Percentiles rank a stretch among this genome's conserved stretches.
Evolutionary conservation across 352 stramenopile genomes (phyloP).

Genomic region (Phytophthora vignae): DNA sequence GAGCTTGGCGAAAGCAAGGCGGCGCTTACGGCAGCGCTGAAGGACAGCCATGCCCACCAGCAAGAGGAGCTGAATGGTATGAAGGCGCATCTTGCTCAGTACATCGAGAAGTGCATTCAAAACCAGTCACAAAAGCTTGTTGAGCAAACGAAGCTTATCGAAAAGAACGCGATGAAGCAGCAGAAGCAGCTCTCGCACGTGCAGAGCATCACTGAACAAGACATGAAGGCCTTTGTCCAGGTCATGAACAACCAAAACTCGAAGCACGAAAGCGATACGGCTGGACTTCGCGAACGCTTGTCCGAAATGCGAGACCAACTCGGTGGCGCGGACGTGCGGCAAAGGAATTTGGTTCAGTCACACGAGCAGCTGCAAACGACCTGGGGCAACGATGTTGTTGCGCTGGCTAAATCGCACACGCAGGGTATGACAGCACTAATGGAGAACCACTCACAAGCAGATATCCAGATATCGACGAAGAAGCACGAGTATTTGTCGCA

Average conservation of each 20-base stretch:
- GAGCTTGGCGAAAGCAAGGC: conserved; percentile 50
- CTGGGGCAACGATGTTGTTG: conserved; percentile 27
- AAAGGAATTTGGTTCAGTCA: conserved; percentile 38
- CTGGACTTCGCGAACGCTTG: conserved; percentile 38
- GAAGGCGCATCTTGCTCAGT: conserved; percentile 53
- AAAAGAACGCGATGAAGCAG: conserved; percentile 44
- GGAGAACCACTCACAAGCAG: conserved; percentile 33
- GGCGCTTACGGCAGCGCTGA: conserved; percentile 39
- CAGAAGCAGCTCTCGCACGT: conserved; percentile 48
- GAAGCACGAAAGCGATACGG: conserved; percentile 39
- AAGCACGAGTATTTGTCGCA: conserved; percentile 29
- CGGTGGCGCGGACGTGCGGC: conserved; percentile 14
- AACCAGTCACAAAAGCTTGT: conserved; percentile 48
- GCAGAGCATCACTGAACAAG: conserved; percentile 43
- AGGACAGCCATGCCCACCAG: conserved; percentile 44
- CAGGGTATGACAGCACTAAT: conserved; percentile 24
- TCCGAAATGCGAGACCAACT: conserved; percentile 37
- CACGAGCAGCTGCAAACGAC: conserved; percentile 26
- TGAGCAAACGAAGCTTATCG: conserved; percentile 55
- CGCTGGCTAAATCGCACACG: conserved; percentile 20
- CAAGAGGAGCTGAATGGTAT: conserved; percentile 53
- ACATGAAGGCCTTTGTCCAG: conserved; percentile 50
- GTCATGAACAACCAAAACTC: conserved; percentile 38
- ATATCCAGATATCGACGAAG: conserved; percentile 22
- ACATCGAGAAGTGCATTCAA: conserved; percentile 56